Evolutionary conservation across 495 filamentous ascomycete species (phyloP).

Genomic region (Parathielavia hyrcaniae): DNA sequence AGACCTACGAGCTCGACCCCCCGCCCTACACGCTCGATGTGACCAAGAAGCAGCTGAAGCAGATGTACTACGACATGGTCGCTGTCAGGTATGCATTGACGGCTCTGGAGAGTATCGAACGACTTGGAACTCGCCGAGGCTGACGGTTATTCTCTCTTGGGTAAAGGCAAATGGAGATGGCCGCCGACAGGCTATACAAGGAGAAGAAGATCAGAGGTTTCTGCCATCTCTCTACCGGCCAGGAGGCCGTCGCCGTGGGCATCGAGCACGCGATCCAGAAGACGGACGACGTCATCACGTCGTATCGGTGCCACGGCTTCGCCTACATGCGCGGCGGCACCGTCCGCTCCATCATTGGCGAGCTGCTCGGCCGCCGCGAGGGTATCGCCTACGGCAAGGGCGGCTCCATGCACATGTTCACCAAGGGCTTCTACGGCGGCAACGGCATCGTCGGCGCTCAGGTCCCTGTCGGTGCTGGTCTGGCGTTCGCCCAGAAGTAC

Average conservation of each 20-base stretch:
- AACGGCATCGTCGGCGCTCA: constrained; percentile 99
- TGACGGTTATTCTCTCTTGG: constrained; percentile 5
- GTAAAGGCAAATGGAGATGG: constrained; percentile 95
- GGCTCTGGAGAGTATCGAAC: background rate
- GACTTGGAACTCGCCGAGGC: background rate
- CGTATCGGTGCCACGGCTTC: constrained; percentile 98
- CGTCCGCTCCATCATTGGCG: constrained; percentile 90
- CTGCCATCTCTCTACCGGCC: constrained; percentile 96
- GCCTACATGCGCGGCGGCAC: constrained; percentile 92
- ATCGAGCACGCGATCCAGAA: constrained; percentile 94
- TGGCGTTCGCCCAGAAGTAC: constrained; percentile 97
- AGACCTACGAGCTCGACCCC: constrained; percentile 97
- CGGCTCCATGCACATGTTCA: constrained; percentile 99
- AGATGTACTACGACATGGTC: constrained; percentile 99
- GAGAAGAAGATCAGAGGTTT: constrained; percentile 99
- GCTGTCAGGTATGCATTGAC: constrained; percentile 61
- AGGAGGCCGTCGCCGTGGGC: constrained; percentile 94
- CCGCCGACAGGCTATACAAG: constrained; percentile 94
- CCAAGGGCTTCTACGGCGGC: constrained; percentile 94
- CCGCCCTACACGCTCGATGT: constrained; percentile 83
- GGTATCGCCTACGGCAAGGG: constrained; percentile 99
- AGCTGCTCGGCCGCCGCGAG: constrained; percentile 87
- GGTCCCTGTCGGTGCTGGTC: constrained; percentile 93
- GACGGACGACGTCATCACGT: constrained; percentile 89
- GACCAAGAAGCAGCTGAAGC: constrained; percentile 94